A percentile compares a stretch with the other conserved stretches of the same genome.
Conservation (phyloP, 768 basidiomycete genomes). For the Termitomyces sp. region DNA sequence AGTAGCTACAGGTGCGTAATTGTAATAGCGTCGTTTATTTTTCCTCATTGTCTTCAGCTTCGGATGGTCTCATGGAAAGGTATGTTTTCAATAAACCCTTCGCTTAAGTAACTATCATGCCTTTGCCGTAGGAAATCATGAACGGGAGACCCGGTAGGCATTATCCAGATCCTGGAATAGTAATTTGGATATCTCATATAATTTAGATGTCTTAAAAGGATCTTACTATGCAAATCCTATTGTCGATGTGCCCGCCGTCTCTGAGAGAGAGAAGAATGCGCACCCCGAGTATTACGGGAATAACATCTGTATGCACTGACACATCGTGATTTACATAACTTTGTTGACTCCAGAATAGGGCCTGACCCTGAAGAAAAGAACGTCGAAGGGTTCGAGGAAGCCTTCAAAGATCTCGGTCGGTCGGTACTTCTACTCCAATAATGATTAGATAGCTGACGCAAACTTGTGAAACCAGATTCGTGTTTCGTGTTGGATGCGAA, state of each 20-base stretch:
- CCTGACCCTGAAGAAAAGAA: conserved; percentile 51
- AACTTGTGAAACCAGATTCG: conserved; percentile 40
- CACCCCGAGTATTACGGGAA: conserved; percentile 83
- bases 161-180: neutral
- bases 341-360: conserved; percentile 38
- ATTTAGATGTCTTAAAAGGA: conserved; percentile 77
- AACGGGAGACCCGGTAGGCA: conserved; percentile 76
- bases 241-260: conserved; percentile 59
- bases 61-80: conserved; percentile 98
- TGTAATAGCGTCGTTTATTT: neutral
- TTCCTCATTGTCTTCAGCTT: conserved; percentile 46
- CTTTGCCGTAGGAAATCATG: conserved; percentile 74
- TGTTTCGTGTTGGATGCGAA: conserved; percentile 78
- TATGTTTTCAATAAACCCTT: conserved; percentile 16
- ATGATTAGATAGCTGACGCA: neutral
- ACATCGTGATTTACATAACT: neutral
- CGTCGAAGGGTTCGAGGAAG: conserved; percentile 74
- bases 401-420: conserved; percentile 85
- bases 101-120: neutral
- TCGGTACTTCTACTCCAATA: conserved; percentile 21
- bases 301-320: conserved; percentile 70
- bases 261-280: conserved; percentile 42
- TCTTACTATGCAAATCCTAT: conserved; percentile 92
- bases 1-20: conserved; percentile 68
- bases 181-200: neutral